Evolutionary conservation across 176 grass and related monocot species (phyloP).

Genomic region (Zea luxurians): DNA sequence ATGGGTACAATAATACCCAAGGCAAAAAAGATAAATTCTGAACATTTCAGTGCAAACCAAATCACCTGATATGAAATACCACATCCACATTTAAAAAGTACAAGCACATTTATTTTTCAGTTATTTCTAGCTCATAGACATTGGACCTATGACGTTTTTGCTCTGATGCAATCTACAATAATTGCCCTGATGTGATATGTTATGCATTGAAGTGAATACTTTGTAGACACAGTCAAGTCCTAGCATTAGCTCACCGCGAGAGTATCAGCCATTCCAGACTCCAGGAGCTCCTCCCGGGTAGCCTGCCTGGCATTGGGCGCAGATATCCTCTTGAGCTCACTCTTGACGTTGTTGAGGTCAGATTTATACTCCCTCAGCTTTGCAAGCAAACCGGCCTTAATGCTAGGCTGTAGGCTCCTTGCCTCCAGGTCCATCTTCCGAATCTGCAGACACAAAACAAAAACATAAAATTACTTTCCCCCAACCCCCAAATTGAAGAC

Average conservation of each 20-base stretch:
- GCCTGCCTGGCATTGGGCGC: constrained; percentile 59
- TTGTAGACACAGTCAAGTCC: neutral
- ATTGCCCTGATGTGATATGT: too few relatives aligned
- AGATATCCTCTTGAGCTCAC: constrained; percentile 76
- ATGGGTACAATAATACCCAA: neutral
- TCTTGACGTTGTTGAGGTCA: constrained; percentile 81
- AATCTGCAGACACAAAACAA: constrained; percentile 42
- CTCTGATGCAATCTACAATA: neutral
- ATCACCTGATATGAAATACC: constrained; percentile 9
- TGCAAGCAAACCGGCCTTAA: constrained; percentile 73
- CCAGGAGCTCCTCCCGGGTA: constrained; percentile 80
- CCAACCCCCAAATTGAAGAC: neutral
- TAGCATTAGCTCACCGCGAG: constrained; percentile 48
- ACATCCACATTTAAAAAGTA: neutral
- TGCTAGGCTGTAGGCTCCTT: constrained; percentile 76
- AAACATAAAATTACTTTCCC: too few relatives aligned
- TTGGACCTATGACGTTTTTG: neutral
- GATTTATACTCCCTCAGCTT: constrained; percentile 95
- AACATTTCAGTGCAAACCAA: constrained; percentile 2
- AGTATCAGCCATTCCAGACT: constrained; percentile 77
- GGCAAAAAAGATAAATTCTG: neutral
- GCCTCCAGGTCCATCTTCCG: constrained; percentile 95
- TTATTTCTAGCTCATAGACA: neutral
- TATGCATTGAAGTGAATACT: neutral
- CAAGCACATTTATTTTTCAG: neutral